Base-by-base conservation (phyloP, 345 rosid species). In the Abelmoschus esculentus region DNA sequence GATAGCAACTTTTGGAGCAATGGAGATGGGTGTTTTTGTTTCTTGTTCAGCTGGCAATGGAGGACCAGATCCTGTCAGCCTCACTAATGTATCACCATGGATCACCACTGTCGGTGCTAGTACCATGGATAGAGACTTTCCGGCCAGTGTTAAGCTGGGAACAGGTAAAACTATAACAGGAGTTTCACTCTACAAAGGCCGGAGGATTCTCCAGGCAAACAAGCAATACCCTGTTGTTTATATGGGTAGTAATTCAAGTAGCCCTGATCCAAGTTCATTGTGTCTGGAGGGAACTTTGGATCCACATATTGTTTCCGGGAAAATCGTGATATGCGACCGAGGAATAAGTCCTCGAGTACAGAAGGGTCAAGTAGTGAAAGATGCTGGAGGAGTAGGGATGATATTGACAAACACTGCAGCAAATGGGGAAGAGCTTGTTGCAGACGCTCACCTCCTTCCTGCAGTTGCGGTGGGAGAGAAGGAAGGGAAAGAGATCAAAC, bases 361-460 rank as follows among this genome's bases (percentile, higher is more conserved):
- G 63, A 88, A 86, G 69, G 91, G 96, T 47, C 80, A 81, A 71
- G 87, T 79, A 14, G 93, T 88, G 71, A 86, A 83, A 73, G 75
- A 78, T 40, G 86, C 91, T 0, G 93, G 96, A 31, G 96, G 96
- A 1, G 50, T 88, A 3, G 96, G 91, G 13, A 84, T 87, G 85
- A 76, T 90, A 32, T 73, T 88, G 53, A 72, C 90, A 12, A 85
- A 90, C 61, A 83, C 90, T 0, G 86, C 71, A 0, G 84, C 87
- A n/a, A 90, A 93, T 54, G 98, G 98, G 13, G 96, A 90, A 76
- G 97, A 93, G 78, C 86, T 93, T 4, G 96, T 93, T 29, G 98
- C 97, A 12, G 97, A 93, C 32, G 75, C 90, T 73, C 98, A 93
- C 81, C 79, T 93, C 8, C 78, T 93, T 46, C 98, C 98, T 3